Evolutionary conservation across 495 filamentous ascomycete species (phyloP), one percentile per base, ranked within the genome.

Genomic region (Xylaria palmicola): DNA sequence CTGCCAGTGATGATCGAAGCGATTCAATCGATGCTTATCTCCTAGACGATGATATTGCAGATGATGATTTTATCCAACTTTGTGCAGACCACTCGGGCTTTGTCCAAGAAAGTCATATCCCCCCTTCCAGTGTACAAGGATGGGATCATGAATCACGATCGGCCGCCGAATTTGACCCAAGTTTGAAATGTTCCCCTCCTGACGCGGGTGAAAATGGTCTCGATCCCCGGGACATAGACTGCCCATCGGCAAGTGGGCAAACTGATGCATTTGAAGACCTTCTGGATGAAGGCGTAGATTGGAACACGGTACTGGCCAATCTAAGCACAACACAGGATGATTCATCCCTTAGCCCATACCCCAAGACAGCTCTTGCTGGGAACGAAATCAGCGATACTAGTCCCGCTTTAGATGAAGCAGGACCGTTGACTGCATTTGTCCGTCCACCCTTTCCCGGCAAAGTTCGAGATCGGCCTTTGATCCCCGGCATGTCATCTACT

Each of bases 401-500:
- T 9, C 40, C 39, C 43, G 4, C n/a, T 6, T 10, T 9, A 10
- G 51, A 53, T 34, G 27, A 56, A 22, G 56, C 55, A 37, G 48
- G 55, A 30, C 62, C 60, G 8, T 49, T 75, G 12, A 49, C 58
- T 60, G 77, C 68, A 56, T 82, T 87, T 55, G 72, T 75, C 9
- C 69, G 85, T 30, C 72, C 76, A 1, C 62, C 75, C 0, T 86
- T 85, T 62, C 85, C 83, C 19, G 39, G 44, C 9, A 74, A 70
- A 10, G 65, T 83, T 22, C 72, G 71, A 1, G 82, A 85, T 63
- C 80, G 83, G 19, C 81, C 79, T 26, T 76, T 75, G 0, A 72
- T 88, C 30, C 62, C 77, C 1, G 84, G 85, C 12, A 63, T 85
- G 19, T 79, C 81, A 1, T 65, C 78, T 36, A 59, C 70, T 13